phyloP scores from a whole-genome alignment of 2,329 filamentous ascomycete species.

The Lomentospora prolificans region DNA sequence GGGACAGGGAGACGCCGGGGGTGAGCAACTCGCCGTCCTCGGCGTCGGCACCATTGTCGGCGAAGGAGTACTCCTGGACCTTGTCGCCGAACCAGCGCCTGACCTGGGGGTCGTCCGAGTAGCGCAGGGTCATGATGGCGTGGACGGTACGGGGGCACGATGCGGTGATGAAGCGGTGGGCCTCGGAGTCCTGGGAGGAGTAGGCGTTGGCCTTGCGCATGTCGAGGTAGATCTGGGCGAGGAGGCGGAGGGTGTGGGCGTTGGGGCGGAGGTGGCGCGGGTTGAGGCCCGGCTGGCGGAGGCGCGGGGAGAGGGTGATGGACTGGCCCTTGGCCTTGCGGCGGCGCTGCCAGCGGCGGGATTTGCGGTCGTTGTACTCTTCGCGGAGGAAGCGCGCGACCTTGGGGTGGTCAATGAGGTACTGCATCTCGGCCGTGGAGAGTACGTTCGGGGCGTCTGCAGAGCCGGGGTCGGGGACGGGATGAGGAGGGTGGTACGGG shows the following conservation, averaged over 20 bases:
- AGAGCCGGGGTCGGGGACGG: not conserved
- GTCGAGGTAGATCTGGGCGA: not conserved
- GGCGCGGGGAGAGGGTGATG: not conserved
- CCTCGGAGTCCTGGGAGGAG: not conserved
- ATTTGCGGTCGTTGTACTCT: not conserved
- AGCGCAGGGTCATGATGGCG: not conserved
- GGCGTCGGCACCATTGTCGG: not conserved
- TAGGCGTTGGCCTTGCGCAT: not conserved
- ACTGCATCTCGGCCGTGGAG: not conserved
- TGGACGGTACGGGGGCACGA: not conserved
- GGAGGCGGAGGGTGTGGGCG: conserved; percentile 2
- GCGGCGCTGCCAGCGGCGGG: not conserved
- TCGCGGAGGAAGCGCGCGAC: not conserved
- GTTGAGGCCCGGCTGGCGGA: conserved; percentile 2
- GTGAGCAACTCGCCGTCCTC: not conserved
- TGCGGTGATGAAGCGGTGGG: not conserved
- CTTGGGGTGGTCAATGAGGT: not conserved
- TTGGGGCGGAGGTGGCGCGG: conserved; percentile 7
- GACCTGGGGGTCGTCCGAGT: not conserved
- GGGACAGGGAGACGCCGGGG: too few relatives aligned
- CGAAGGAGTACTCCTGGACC: not conserved
- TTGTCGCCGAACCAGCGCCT: not conserved
- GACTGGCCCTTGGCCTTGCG: not conserved
- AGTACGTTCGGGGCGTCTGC: not conserved
- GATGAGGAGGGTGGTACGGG: not conserved